Percentiles rank a stretch among this genome's conserved stretches.
Evolutionary conservation across 2,329 filamentous ascomycete species (phyloP).

Genomic region (Xylaria sp.): DNA sequence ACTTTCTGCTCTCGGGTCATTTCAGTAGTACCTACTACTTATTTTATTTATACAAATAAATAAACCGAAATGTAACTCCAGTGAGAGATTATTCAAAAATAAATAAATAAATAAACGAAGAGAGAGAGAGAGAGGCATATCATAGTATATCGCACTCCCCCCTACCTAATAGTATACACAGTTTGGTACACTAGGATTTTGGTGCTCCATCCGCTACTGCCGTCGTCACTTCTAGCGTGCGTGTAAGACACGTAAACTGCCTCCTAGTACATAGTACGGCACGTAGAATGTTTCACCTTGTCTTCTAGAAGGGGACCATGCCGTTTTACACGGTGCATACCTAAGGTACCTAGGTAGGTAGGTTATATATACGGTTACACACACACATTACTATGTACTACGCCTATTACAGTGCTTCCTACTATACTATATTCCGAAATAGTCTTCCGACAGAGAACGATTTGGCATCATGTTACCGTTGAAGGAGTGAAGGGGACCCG

Average conservation of each 20-base stretch:
- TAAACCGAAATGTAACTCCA: too few species aligned
- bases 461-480: not conserved
- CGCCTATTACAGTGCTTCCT: too few species aligned
- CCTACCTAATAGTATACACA: too few species aligned
- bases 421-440: not conserved
- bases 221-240: not conserved
- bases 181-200: not conserved
- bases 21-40: too few species aligned
- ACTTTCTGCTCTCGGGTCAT: not conserved
- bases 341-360: too few species aligned
- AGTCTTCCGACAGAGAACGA: not conserved
- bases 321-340: constrained; percentile 10
- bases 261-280: constrained; percentile 16
- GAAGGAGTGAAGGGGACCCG: not conserved
- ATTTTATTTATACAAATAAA: too few species aligned
- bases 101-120: too few species aligned
- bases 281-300: constrained; percentile 30
- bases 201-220: not conserved
- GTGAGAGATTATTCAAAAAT: too few species aligned
- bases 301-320: constrained; percentile 32
- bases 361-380: too few species aligned
- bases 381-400: not conserved
- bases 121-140: too few species aligned
- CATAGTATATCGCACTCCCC: too few species aligned
- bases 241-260: not conserved